These are phyloP conservation scores for Diddensiella transvaalensis DNA, from an alignment of 805 yeast genomes.

Conservation along the genomic window DNA sequence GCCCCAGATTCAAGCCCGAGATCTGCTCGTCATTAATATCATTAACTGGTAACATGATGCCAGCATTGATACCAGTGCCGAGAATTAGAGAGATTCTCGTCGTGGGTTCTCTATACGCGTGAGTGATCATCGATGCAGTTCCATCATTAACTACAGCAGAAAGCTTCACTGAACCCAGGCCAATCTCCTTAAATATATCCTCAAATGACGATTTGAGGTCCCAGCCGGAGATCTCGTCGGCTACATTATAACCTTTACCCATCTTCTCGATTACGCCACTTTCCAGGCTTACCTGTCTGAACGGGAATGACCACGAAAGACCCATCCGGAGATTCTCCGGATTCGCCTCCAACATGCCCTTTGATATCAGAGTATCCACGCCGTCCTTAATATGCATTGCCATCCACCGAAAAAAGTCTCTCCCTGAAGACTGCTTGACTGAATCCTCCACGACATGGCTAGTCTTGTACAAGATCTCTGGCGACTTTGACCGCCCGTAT, in stretches of 20 bases:
- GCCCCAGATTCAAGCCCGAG: constrained; percentile 25
- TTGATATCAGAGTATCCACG: constrained; percentile 13
- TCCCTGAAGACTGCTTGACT: constrained; percentile 29
- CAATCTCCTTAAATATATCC: constrained; percentile 50
- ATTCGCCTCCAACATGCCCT: constrained; percentile 6
- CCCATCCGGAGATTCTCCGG: constrained; percentile 24
- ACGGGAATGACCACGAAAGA: constrained; percentile 36
- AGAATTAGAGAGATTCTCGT: constrained; percentile 81
- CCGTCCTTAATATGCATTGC: constrained; percentile 25
- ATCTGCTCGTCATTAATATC: constrained; percentile 59
- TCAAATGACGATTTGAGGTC: constrained; percentile 74
- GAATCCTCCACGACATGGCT: constrained; percentile 22
- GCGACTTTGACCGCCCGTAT: constrained; percentile 42
- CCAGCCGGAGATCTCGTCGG: constrained; percentile 63
- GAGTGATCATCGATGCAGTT: constrained; percentile 77
- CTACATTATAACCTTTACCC: constrained; percentile 76
- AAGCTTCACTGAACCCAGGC: constrained; percentile 54
- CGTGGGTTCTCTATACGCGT: constrained; percentile 52
- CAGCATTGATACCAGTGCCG: constrained; percentile 89
- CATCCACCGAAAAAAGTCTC: constrained; percentile 32
- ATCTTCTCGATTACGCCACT: constrained; percentile 28
- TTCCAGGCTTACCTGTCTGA: constrained; percentile 25
- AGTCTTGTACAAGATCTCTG: constrained; percentile 19
- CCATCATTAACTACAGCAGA: constrained; percentile 88
- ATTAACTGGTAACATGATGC: constrained; percentile 65